A percentile compares a stretch with the other conserved stretches of the same genome.
These are phyloP conservation scores for Striga hermonthica DNA, from an alignment of 305 asterid genomes.

Conservation along the genomic window DNA sequence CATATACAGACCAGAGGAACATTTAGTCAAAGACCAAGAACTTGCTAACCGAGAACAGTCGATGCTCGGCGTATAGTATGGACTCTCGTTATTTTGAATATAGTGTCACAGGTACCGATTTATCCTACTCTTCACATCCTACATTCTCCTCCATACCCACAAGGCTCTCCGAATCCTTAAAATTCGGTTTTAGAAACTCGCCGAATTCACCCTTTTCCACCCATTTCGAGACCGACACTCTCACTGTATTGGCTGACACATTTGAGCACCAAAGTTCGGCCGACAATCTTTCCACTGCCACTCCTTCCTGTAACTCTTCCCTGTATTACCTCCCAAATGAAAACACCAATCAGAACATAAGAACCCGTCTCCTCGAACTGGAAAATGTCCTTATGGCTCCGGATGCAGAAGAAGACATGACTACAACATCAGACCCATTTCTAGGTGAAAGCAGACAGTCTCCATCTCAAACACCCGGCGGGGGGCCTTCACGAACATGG, in stretches of 20 bases:
- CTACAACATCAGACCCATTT: background rate
- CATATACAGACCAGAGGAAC: too few species aligned
- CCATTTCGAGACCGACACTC: conserved; percentile 44
- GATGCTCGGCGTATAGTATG: conserved; percentile 37
- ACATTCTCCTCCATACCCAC: conserved; percentile 44
- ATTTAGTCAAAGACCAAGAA: background rate
- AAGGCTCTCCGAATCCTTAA: conserved; percentile 34
- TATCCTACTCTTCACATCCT: conserved; percentile 37
- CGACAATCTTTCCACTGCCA: conserved; percentile 45
- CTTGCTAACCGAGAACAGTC: background rate
- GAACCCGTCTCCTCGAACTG: conserved; percentile 49
- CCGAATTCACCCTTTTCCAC: conserved; percentile 63
- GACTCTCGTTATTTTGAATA: conserved; percentile 34
- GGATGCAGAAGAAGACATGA: conserved; percentile 22
- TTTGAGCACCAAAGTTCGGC: conserved; percentile 38
- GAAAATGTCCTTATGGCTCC: conserved; percentile 72
- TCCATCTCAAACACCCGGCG: too few species aligned
- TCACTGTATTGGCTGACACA: conserved; percentile 39
- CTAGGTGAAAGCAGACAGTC: background rate
- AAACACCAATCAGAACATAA: conserved; percentile 37
- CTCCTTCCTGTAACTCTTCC: conserved; percentile 43
- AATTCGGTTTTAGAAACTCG: conserved; percentile 51
- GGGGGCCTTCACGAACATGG: background rate
- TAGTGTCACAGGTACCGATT: conserved; percentile 19
- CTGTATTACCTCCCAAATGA: conserved; percentile 28